Evolutionary conservation across 164 flowering plant species (phyloP), one percentile per base, ranked within the genome.

Genomic region (Warburgia ugandensis): DNA sequence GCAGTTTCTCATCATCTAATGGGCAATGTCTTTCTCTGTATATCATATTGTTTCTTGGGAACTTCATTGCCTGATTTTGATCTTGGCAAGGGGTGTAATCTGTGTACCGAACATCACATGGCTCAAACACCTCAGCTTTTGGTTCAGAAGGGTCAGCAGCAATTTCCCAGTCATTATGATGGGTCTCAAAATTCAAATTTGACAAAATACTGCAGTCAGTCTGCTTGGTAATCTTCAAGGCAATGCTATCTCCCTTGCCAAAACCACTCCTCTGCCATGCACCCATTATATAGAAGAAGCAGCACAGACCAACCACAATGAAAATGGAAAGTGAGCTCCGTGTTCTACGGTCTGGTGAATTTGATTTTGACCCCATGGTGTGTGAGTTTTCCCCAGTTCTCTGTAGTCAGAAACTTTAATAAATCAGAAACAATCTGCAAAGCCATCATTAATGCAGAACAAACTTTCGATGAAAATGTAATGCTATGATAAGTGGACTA

Each of bases 1-100:
- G 67, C 61, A 91, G 51, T 52, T 85, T 85, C 59, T 91, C 96
- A 29, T 80, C 70, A 16, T 81, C 74, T 13, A 74, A 45, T 7
- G 98, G 98, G 60, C 98, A 91, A 59, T 91, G 98, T 59, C 98
- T 79, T 67, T 91, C 98, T 56, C 98, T 70, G 54, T 91, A 91
- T n/a, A 75, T 70, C 98, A 91, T 87, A 56, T 80, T 70, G 23
- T 91, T 96, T 52, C 98, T 79, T 2, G 96, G 86, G 63, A 91
- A 85, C 13, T 21, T 74, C 98, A 91, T 87, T 3, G 98, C 96
- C n/a, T 90, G 82, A 35, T 87, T 78, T 71, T 87, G 92, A 48
- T 87, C 98, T 29, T 91, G 94, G 72, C 98, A 91, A 58, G 98
- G 98, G 16, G 95, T 85, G 52, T 91, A 87, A 51, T 91, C 98